Evolutionary conservation across 1,139 yeast species (phyloP).

Genomic region (Diutina ranongensis): DNA sequence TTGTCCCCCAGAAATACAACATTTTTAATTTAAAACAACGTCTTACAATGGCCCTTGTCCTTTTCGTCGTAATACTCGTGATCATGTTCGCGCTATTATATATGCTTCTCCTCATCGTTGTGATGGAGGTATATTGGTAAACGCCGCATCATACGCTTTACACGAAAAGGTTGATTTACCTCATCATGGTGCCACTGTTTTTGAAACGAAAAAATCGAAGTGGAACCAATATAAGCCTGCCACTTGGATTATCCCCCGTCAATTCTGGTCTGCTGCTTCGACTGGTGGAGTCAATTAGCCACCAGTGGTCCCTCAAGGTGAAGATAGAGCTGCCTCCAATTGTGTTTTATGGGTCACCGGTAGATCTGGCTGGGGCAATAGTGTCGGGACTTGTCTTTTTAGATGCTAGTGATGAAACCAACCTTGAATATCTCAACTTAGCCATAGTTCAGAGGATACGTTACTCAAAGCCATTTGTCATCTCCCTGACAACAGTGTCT

Average conservation of each 20-base stretch:
- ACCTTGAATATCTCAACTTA: slow-evolving; percentile 47
- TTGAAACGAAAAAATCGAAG: slow-evolving; percentile 1
- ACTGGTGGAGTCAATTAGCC: neutral
- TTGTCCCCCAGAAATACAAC: too few species aligned
- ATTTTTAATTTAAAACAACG: too few species aligned
- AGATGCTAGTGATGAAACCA: slow-evolving; percentile 11
- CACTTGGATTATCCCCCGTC: neutral
- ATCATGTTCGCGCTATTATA: too few species aligned
- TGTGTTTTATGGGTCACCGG: slow-evolving; percentile 66
- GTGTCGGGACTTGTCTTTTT: slow-evolving; percentile 15
- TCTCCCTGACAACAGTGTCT: slow-evolving; percentile 38
- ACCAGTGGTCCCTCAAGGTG: slow-evolving; percentile 32
- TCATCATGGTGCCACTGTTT: slow-evolving; percentile 1
- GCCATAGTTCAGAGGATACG: slow-evolving; percentile 59
- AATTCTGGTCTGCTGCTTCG: slow-evolving; percentile 3
- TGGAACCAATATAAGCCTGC: neutral
- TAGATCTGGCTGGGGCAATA: slow-evolving; percentile 76
- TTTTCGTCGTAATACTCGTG: too few species aligned
- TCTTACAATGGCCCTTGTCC: too few species aligned
- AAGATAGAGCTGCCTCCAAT: slow-evolving; percentile 86
- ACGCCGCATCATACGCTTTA: neutral
- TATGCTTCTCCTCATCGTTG: too few species aligned
- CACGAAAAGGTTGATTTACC: neutral
- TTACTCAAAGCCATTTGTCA: slow-evolving; percentile 53
- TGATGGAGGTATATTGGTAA: too few species aligned